Conservation (phyloP, 2,329 filamentous ascomycete species). For the Trichoderma lentiforme region DNA sequence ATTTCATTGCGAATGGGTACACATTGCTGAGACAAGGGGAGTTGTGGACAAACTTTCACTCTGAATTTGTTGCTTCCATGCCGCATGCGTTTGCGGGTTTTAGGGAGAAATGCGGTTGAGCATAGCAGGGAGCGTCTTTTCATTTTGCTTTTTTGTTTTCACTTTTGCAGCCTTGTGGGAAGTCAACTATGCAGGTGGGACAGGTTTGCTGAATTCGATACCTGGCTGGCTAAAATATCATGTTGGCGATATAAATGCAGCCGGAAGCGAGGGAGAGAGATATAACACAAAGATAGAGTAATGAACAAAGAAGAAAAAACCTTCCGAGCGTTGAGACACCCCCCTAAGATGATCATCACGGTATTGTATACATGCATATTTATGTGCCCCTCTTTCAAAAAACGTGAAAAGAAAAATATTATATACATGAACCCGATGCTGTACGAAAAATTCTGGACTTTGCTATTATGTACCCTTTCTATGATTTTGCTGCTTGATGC, state of each 20-base stretch:
- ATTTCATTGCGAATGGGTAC: neutral
- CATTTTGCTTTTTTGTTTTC: neutral
- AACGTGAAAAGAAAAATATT: neutral
- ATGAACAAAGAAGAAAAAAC: neutral
- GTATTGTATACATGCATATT: neutral
- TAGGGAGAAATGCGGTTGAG: neutral
- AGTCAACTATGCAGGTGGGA: neutral
- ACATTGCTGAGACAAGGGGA: neutral
- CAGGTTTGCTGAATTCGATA: neutral
- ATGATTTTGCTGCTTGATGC: neutral
- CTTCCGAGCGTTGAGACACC: neutral
- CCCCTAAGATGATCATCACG: neutral
- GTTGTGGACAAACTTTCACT: neutral
- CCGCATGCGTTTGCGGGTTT: neutral
- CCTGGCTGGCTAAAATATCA: neutral
- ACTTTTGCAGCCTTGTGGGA: neutral
- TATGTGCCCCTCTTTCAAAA: neutral
- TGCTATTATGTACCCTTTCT: slow-evolving; percentile 20
- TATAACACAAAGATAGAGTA: neutral
- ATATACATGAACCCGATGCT: slow-evolving; percentile 13
- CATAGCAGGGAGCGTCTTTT: slow-evolving; percentile 8
- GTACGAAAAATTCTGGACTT: slow-evolving; percentile 22
- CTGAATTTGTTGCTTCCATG: neutral
- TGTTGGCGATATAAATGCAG: neutral
- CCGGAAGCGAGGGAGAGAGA: neutral